Conservation (phyloP, 768 basidiomycete genomes). For the Cantharellus anzutake region DNA sequence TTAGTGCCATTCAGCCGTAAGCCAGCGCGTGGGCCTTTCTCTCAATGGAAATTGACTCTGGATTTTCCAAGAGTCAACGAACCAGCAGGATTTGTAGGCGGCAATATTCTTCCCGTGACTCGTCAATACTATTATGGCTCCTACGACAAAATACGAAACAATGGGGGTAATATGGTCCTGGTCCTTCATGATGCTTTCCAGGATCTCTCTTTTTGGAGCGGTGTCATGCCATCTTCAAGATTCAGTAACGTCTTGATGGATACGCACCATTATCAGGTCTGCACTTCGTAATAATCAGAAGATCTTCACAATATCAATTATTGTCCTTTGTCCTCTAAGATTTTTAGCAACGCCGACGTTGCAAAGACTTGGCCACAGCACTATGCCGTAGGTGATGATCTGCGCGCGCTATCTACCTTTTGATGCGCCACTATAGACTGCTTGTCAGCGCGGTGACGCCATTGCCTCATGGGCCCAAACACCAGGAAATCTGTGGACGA, state of each 20-base stretch:
- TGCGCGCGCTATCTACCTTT: not conserved
- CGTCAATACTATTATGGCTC: conserved; percentile 16
- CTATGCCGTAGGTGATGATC: conserved; percentile 25
- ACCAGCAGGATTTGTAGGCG: conserved; percentile 38
- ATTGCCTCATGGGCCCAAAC: conserved; percentile 33
- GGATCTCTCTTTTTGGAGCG: conserved; percentile 46
- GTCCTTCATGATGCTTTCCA: conserved; percentile 70
- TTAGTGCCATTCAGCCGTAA: conserved; percentile 43
- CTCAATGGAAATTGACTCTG: not conserved
- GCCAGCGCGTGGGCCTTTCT: not conserved
- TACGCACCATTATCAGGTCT: conserved; percentile 23
- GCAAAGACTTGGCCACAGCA: conserved; percentile 36
- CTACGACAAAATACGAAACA: conserved; percentile 38
- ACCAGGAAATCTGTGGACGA: conserved; percentile 43
- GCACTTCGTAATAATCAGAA: not conserved
- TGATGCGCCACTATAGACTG: conserved; percentile 12
- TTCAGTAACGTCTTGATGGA: conserved; percentile 40
- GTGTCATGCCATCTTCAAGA: conserved; percentile 41
- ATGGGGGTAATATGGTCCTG: conserved; percentile 38
- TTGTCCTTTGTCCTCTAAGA: conserved; percentile 19
- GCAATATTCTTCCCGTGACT: conserved; percentile 21
- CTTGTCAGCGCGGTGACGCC: conserved; percentile 29
- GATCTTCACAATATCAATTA: not conserved
- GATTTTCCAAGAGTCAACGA: conserved; percentile 34
- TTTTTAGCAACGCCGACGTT: conserved; percentile 42